A percentile compares a stretch with the other conserved stretches of the same genome.
Conservation (phyloP, 805 yeast genomes). For the Allodekkera sacchari region DNA sequence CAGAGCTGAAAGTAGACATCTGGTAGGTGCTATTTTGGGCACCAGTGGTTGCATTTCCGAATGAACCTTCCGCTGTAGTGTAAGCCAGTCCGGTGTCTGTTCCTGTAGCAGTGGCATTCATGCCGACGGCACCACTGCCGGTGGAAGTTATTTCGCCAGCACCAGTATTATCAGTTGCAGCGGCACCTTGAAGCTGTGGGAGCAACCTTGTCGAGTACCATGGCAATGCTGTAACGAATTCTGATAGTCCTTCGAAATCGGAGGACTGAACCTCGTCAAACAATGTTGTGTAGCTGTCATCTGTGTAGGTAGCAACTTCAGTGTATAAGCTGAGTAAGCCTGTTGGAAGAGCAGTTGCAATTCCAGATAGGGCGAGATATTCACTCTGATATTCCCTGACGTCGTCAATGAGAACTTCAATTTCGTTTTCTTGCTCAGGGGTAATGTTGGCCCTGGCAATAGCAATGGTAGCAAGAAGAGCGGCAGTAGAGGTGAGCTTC, state of each 20-base stretch:
- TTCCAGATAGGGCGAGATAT: neutral
- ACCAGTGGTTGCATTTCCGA: too few species aligned
- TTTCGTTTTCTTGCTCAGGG: neutral
- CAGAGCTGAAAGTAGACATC: too few species aligned
- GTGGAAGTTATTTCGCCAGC: too few species aligned
- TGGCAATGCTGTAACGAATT: conserved; percentile 25
- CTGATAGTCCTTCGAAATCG: conserved; percentile 11
- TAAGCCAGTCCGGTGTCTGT: too few species aligned
- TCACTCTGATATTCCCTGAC: neutral
- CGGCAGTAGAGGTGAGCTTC: too few species aligned
- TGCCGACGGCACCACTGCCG: too few species aligned
- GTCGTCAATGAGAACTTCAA: conserved; percentile 1
- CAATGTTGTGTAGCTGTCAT: conserved; percentile 34
- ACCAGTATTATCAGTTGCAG: conserved; percentile 8
- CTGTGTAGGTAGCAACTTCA: conserved; percentile 30
- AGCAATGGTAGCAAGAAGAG: too few species aligned
- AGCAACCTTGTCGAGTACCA: conserved; percentile 26
- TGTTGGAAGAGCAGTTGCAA: neutral
- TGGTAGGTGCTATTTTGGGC: too few species aligned
- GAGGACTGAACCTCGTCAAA: conserved; percentile 12
- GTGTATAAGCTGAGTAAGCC: conserved; percentile 1
- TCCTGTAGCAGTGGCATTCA: too few species aligned
- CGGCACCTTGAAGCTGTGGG: conserved; percentile 11
- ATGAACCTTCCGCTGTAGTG: too few species aligned
- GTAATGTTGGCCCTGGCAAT: neutral